Evolutionary conservation across 345 rosid genomes (phyloP).

Genomic region (Citrus mangshanensis): DNA sequence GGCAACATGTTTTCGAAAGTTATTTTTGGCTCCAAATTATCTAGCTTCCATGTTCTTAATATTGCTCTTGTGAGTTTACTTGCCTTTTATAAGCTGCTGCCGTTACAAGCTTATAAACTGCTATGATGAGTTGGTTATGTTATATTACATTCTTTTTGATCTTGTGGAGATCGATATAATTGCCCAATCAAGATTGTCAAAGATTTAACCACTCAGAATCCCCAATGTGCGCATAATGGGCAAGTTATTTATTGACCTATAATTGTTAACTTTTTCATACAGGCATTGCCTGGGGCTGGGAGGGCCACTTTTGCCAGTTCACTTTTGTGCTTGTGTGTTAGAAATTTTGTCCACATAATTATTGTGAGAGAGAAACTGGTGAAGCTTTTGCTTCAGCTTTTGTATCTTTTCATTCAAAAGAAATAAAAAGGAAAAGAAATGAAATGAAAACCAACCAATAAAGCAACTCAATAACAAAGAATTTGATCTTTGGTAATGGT

Average conservation of each 20-base stretch:
- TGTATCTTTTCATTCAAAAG: background rate
- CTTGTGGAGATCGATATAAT: background rate
- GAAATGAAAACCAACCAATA: background rate
- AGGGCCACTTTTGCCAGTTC: background rate
- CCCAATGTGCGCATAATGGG: background rate
- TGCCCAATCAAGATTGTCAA: background rate
- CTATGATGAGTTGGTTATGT: background rate
- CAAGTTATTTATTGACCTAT: background rate
- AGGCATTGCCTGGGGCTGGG: background rate
- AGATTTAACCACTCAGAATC: too few relatives aligned
- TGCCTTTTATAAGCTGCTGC: background rate
- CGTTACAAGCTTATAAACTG: background rate
- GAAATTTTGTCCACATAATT: background rate
- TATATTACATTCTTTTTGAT: background rate
- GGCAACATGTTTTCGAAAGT: background rate
- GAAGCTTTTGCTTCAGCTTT: background rate
- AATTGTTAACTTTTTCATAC: slow-evolving; percentile 4
- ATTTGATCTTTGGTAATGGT: too few relatives aligned
- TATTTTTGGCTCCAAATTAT: background rate
- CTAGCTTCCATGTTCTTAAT: background rate
- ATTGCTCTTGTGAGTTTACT: too few relatives aligned
- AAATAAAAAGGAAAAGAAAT: background rate
- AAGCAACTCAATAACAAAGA: background rate
- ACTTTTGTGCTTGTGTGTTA: background rate
- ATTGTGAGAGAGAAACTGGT: background rate